phyloP scores from a whole-genome alignment of 1,284 basidiomycete genomes.

The Apiotrichum brassicae region DNA sequence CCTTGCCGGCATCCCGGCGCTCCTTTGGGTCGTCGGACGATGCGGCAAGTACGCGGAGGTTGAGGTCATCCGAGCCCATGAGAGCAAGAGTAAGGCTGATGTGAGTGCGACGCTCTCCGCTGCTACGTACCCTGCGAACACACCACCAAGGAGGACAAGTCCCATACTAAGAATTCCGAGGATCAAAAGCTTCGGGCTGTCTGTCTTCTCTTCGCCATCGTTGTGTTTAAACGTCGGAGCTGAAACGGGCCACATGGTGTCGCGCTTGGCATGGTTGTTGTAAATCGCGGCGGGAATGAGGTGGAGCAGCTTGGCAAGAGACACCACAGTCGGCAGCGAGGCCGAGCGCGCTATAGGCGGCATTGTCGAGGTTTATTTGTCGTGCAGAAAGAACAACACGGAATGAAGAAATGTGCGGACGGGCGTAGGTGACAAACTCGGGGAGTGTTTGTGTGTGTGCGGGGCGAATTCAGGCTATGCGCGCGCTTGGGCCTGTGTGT shows the following conservation, averaged over 20 bases:
- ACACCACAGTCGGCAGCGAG: slow-evolving; percentile 30
- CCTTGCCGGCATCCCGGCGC: slow-evolving; percentile 64
- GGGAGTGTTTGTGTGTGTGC: too few relatives aligned
- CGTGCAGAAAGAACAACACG: not conserved
- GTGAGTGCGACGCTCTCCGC: not conserved
- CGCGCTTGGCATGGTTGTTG: slow-evolving; percentile 7
- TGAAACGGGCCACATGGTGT: too few relatives aligned
- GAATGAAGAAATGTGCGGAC: not conserved
- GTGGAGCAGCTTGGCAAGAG: slow-evolving; percentile 34
- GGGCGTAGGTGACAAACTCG: too few relatives aligned
- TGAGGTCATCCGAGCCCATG: slow-evolving; percentile 91
- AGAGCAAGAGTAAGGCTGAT: slow-evolving; percentile 73
- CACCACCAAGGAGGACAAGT: slow-evolving; percentile 70
- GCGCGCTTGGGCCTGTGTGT: too few relatives aligned
- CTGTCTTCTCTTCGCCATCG: slow-evolving; percentile 37
- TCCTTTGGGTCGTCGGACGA: slow-evolving; percentile 69
- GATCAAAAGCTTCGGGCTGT: slow-evolving; percentile 53
- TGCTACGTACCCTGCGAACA: slow-evolving; percentile 71
- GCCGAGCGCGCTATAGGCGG: slow-evolving; percentile 13
- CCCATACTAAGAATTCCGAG: slow-evolving; percentile 60
- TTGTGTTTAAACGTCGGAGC: too few relatives aligned
- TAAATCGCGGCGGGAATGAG: slow-evolving; percentile 19
- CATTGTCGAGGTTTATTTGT: slow-evolving; percentile 8
- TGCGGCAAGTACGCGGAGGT: slow-evolving; percentile 74
- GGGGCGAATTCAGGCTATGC: too few relatives aligned